phyloP scores from a whole-genome alignment of 352 stramenopile genomes.

The Elongisporangium anandrum region DNA sequence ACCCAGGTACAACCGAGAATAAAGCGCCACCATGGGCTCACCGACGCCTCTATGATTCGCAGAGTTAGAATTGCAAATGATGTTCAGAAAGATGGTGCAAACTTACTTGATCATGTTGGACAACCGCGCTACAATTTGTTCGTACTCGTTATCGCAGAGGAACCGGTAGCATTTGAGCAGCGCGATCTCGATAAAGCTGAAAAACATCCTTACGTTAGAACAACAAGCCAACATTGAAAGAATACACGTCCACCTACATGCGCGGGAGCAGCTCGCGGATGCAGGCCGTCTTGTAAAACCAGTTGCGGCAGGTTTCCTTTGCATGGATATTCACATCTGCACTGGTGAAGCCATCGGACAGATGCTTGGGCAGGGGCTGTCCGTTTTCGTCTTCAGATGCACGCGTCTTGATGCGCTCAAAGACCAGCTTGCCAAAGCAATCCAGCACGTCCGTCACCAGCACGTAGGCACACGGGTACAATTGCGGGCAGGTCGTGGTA shows the following conservation, averaged over 20 bases:
- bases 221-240: not conserved
- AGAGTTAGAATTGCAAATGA: too few species aligned
- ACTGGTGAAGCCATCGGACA: constrained; percentile 69
- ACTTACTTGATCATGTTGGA: constrained; percentile 87
- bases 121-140: constrained; percentile 72
- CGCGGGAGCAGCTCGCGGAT: constrained; percentile 90
- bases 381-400: constrained; percentile 58
- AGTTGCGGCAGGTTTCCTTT: constrained; percentile 91
- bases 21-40: constrained; percentile 85
- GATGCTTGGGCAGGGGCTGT: constrained; percentile 39
- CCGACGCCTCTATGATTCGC: constrained; percentile 65
- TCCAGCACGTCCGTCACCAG: constrained; percentile 87
- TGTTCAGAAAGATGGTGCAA: too few species aligned
- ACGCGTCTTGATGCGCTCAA: constrained; percentile 65
- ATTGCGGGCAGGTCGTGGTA: constrained; percentile 58
- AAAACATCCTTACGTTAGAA: not conserved
- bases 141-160: constrained; percentile 86
- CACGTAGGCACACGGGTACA: constrained; percentile 90
- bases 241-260: constrained; percentile 47
- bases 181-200: constrained; percentile 84
- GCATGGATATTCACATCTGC: constrained; percentile 84
- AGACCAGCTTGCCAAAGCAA: constrained; percentile 84
- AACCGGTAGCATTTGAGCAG: constrained; percentile 89
- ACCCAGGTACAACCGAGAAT: constrained; percentile 81
- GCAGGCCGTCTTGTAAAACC: constrained; percentile 94